Conservation (phyloP, 2,329 filamentous ascomycete genomes). For the Diaporthe sp. region DNA sequence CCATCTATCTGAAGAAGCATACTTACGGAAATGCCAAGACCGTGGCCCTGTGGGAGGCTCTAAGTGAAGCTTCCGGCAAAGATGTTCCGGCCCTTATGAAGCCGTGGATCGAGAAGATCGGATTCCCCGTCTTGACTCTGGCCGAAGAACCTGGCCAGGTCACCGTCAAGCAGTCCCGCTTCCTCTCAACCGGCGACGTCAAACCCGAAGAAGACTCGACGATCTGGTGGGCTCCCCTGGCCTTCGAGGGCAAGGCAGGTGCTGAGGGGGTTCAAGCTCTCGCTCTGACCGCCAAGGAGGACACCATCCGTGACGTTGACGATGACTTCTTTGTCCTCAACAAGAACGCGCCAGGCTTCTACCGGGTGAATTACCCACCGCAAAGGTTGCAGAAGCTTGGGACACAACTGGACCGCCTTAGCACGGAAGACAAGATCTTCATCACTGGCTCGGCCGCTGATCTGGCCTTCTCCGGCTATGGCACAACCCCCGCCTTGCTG, state of each 20-base stretch:
- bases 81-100: conserved; percentile 92
- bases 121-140: conserved; percentile 91
- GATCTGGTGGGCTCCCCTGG: conserved; percentile 95
- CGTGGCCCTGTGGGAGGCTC: conserved; percentile 88
- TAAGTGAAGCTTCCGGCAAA: conserved; percentile 88
- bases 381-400: conserved; percentile 85
- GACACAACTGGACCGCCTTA: conserved; percentile 80
- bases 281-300: conserved; percentile 81
- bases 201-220: conserved; percentile 92
- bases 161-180: conserved; percentile 86
- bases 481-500: conserved; percentile 84
- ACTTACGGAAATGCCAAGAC: conserved; percentile 93
- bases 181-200: conserved; percentile 91
- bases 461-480: conserved; percentile 88
- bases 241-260: conserved; percentile 81
- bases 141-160: conserved; percentile 88
- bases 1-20: conserved; percentile 89
- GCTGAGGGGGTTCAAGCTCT: conserved; percentile 73
- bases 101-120: conserved; percentile 95
- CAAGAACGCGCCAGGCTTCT: conserved; percentile 87
- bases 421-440: conserved; percentile 91
- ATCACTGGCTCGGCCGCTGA: conserved; percentile 92
- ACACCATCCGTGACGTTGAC: conserved; percentile 81
- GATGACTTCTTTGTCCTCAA: conserved; percentile 95
- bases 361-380: conserved; percentile 94